Percentiles rank a stretch among this genome's conserved stretches.
Evolutionary conservation across 345 rosid species (phyloP).

Genomic region (Linum tenue): DNA sequence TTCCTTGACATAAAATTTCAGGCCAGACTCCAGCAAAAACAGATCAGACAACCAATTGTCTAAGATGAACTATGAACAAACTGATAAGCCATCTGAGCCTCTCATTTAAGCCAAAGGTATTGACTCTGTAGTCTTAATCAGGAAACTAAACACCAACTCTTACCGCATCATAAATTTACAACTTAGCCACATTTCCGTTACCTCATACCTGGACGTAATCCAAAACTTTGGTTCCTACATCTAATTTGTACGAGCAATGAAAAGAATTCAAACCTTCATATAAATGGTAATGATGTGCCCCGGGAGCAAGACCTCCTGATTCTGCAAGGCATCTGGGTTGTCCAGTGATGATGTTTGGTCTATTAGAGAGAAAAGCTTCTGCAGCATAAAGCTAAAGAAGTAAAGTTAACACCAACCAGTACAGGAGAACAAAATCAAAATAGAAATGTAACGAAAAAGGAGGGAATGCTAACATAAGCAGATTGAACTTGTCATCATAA

Average conservation of each 20-base stretch:
- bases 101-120: not conserved
- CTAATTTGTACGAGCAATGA: not conserved
- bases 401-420: slow-evolving; percentile 11
- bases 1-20: too few species aligned
- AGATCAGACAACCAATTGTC: too few species aligned
- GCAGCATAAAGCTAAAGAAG: slow-evolving; percentile 71
- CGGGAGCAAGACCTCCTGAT: slow-evolving; percentile 90
- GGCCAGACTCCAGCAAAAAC: too few species aligned
- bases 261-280: slow-evolving; percentile 53
- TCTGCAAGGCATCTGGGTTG: slow-evolving; percentile 89
- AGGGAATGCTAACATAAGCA: slow-evolving; percentile 56
- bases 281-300: slow-evolving; percentile 85
- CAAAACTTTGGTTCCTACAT: not conserved
- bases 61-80: too few species aligned
- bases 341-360: slow-evolving; percentile 86
- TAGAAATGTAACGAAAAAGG: slow-evolving; percentile 6
- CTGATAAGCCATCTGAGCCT: not conserved
- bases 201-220: not conserved
- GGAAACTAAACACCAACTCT: not conserved
- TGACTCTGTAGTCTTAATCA: not conserved
- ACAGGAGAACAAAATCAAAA: not conserved
- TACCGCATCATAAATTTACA: not conserved
- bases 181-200: not conserved
- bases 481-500: slow-evolving; percentile 82
- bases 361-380: slow-evolving; percentile 87